Evolutionary conservation across 345 rosid genomes (phyloP).

Genomic region (Psidium friedrichsthalianum): DNA sequence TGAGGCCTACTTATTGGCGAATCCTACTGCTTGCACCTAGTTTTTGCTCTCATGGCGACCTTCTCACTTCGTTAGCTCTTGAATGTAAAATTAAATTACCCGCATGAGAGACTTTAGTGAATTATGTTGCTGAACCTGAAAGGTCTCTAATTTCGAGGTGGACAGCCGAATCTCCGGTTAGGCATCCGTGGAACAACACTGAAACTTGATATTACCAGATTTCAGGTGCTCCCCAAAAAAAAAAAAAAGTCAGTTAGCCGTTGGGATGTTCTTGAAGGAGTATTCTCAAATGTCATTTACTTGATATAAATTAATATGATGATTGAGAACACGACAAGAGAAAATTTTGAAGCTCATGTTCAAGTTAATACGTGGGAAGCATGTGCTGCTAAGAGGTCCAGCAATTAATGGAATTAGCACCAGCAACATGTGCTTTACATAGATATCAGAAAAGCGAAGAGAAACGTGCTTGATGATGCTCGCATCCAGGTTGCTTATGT

Average conservation of each 20-base stretch:
- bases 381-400: neutral
- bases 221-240: neutral
- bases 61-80: neutral
- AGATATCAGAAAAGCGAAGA: neutral
- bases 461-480: neutral
- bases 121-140: neutral
- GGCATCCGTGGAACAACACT: neutral
- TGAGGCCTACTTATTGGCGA: neutral
- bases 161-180: neutral
- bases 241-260: neutral
- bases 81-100: neutral
- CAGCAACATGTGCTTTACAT: neutral
- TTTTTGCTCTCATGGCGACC: neutral
- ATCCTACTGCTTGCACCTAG: constrained; percentile 2
- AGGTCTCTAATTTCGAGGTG: neutral
- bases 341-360: neutral
- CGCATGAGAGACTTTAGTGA: neutral
- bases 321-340: neutral
- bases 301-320: neutral
- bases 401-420: neutral
- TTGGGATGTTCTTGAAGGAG: neutral
- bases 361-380: neutral
- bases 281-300: neutral
- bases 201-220: neutral
- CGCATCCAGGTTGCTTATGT: neutral